These are phyloP conservation scores for Tetradesmus lagerheimii DNA, from an alignment of 139 green algal species.

Conservation along the genomic window DNA sequence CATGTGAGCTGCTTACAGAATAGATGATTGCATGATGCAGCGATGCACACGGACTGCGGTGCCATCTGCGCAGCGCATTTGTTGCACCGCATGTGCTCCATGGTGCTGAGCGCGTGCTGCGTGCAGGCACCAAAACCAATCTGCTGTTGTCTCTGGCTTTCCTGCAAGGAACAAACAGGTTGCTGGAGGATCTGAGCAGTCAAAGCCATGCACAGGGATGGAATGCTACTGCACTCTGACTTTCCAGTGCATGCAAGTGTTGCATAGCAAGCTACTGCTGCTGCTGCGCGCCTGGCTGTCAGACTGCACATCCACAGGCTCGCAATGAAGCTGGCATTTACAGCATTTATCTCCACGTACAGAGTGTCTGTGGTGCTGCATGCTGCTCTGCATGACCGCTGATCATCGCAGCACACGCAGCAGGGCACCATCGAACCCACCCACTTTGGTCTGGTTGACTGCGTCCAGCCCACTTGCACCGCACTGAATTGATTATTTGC, in stretches of 20 bases:
- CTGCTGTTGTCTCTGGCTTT: neutral
- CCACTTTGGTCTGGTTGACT: neutral
- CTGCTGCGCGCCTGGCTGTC: neutral
- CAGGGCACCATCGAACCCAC: neutral
- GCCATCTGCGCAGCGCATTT: neutral
- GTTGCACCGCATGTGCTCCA: neutral
- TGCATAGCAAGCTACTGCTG: neutral
- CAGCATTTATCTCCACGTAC: too few species aligned
- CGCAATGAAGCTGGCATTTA: neutral
- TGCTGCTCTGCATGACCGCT: neutral
- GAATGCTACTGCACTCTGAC: neutral
- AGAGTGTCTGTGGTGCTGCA: too few species aligned
- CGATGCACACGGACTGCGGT: conserved; percentile 45
- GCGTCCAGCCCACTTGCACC: too few species aligned
- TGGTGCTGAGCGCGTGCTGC: neutral
- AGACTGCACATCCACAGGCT: neutral
- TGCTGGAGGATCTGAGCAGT: neutral
- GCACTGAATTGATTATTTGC: too few species aligned
- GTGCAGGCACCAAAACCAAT: neutral
- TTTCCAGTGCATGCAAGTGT: neutral
- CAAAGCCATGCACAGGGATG: neutral
- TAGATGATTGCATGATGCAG: conserved; percentile 68
- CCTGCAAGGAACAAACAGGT: neutral
- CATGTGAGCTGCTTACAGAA: conserved; percentile 60
- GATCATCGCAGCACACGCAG: neutral